Conservation (phyloP, 495 filamentous ascomycete genomes). For the Podospora didyma region DNA sequence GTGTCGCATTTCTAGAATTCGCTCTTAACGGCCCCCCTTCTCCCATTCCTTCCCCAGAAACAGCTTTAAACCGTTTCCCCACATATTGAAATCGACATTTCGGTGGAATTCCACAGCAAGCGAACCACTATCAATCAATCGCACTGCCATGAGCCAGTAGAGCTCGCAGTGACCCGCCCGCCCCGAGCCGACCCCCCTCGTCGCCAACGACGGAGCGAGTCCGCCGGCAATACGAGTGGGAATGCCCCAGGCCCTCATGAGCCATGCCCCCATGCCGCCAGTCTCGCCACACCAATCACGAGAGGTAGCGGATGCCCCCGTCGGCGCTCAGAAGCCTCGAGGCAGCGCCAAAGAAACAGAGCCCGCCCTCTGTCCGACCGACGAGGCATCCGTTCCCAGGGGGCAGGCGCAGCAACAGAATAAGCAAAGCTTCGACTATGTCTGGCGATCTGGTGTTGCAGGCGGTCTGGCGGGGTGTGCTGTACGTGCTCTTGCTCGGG, state of each 20-base stretch:
- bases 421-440: slow-evolving; percentile 78
- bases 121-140: background rate
- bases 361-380: slow-evolving; percentile 29
- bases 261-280: slow-evolving; percentile 44
- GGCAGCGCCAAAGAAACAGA: slow-evolving; percentile 16
- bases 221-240: slow-evolving; percentile 25
- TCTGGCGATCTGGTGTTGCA: slow-evolving; percentile 73
- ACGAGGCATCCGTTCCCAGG: slow-evolving; percentile 31
- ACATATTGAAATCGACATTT: background rate
- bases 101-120: background rate
- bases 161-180: background rate
- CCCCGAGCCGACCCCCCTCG: background rate
- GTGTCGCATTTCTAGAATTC: slow-evolving; percentile 18
- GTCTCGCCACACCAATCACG: slow-evolving; percentile 34
- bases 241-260: slow-evolving; percentile 46
- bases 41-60: slow-evolving; percentile 9
- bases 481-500: slow-evolving; percentile 45
- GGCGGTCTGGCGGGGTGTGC: slow-evolving; percentile 86
- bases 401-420: slow-evolving; percentile 34
- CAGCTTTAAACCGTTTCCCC: background rate
- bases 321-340: slow-evolving; percentile 13
- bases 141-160: background rate
- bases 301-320: slow-evolving; percentile 25
- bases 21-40: background rate
- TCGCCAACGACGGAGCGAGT: slow-evolving; percentile 16